Evolutionary conservation across 2,329 filamentous ascomycete species (phyloP).

Genomic region (Colletotrichum echinochloae): DNA sequence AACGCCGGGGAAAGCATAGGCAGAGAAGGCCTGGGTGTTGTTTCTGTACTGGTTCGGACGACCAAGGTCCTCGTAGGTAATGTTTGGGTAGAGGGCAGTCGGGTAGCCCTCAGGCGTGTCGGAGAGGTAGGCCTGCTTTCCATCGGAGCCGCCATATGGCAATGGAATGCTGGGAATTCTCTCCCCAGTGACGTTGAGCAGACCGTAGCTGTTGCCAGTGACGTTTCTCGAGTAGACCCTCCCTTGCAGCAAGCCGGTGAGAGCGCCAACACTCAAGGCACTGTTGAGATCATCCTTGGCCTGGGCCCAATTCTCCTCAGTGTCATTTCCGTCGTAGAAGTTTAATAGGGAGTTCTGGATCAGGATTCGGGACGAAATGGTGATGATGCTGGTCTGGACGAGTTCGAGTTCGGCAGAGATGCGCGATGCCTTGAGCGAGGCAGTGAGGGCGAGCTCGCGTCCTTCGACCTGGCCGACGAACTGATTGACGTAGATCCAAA

Average conservation of each 20-base stretch:
- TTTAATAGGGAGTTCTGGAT: constrained; percentile 64
- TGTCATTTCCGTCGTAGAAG: constrained; percentile 68
- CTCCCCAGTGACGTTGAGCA: constrained; percentile 73
- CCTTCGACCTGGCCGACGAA: constrained; percentile 66
- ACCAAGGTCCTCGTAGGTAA: constrained; percentile 70
- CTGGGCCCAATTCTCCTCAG: constrained; percentile 68
- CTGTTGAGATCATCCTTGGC: constrained; percentile 76
- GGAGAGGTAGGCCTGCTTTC: constrained; percentile 69
- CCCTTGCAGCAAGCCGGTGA: constrained; percentile 74
- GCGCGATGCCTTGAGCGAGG: constrained; percentile 87
- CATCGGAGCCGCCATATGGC: constrained; percentile 71
- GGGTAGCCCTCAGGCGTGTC: constrained; percentile 76
- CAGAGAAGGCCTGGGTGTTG: constrained; percentile 57
- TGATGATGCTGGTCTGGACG: constrained; percentile 79
- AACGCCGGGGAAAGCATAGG: constrained; percentile 63
- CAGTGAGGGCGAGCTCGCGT: constrained; percentile 78
- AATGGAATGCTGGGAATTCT: constrained; percentile 66
- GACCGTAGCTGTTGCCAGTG: constrained; percentile 65
- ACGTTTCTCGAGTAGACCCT: constrained; percentile 78
- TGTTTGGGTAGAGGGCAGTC: constrained; percentile 79
- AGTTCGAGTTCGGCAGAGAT: constrained; percentile 83
- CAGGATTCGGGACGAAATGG: constrained; percentile 75
- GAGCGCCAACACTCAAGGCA: constrained; percentile 72
- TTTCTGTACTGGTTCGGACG: constrained; percentile 55
- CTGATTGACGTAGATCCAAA: constrained; percentile 69